Conservation (phyloP, 768 basidiomycete species). For the Serendipita vermifera region DNA sequence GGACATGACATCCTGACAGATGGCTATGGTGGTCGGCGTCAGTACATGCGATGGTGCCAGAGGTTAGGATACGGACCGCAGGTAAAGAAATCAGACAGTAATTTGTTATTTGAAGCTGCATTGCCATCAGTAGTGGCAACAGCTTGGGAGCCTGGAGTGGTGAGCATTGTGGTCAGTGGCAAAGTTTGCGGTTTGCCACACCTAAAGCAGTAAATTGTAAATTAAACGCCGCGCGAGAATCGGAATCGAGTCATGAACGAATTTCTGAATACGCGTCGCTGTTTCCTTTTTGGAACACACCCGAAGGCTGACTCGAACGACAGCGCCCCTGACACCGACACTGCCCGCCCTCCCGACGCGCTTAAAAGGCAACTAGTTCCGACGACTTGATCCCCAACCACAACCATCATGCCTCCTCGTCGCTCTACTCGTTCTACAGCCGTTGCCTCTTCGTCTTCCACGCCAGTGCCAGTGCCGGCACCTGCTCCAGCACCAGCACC, state of each 20-base stretch:
- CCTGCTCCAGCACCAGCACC: constrained; percentile 12
- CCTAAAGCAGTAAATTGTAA: no score
- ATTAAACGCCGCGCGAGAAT: not conserved
- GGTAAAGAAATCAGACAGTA: not conserved
- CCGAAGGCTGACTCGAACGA: not conserved
- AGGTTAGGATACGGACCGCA: not conserved
- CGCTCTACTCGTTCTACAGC: constrained; percentile 11
- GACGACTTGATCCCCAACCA: not conserved
- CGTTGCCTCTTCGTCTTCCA: constrained; percentile 1
- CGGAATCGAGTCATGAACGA: not conserved
- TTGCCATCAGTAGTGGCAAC: no score
- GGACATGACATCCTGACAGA: constrained; percentile 1
- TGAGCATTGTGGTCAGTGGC: no score
- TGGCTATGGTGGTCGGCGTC: not conserved
- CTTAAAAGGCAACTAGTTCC: not conserved
- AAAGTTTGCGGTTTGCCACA: not conserved
- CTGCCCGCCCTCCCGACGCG: not conserved
- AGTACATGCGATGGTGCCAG: not conserved
- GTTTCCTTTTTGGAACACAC: no score
- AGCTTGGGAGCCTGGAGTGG: no score
- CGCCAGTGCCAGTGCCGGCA: constrained; percentile 11
- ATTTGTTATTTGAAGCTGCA: not conserved
- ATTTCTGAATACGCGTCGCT: no score
- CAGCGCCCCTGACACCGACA: not conserved
- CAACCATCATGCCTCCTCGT: constrained; percentile 4